Percentiles rank a stretch among this genome's conserved stretches.
phyloP scores from a whole-genome alignment of 2,329 filamentous ascomycete species.

The Verticillium dahliae region DNA sequence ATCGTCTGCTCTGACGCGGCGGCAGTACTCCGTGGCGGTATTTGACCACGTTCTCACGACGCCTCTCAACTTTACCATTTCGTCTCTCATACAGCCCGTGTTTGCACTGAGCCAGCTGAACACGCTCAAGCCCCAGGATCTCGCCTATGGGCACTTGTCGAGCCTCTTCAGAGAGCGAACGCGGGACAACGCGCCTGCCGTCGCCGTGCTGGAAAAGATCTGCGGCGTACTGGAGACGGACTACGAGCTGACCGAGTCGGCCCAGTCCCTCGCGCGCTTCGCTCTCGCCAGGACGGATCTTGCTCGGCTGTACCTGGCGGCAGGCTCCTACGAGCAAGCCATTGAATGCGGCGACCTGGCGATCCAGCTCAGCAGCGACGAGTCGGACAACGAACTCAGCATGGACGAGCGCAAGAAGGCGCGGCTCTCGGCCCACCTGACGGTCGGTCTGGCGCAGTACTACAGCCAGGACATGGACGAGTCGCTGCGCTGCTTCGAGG shows the following conservation, averaged over 20 bases:
- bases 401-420: slow-evolving; percentile 61
- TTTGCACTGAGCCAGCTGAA: slow-evolving; percentile 82
- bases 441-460: slow-evolving; percentile 77
- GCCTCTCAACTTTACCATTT: slow-evolving; percentile 42
- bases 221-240: slow-evolving; percentile 68
- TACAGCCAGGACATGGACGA: slow-evolving; percentile 58
- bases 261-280: slow-evolving; percentile 65
- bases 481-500: slow-evolving; percentile 73
- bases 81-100: slow-evolving; percentile 72
- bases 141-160: slow-evolving; percentile 69
- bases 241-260: slow-evolving; percentile 78
- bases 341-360: slow-evolving; percentile 76
- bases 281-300: slow-evolving; percentile 82
- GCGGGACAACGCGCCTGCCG: slow-evolving; percentile 58
- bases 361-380: slow-evolving; percentile 69
- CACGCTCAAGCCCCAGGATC: slow-evolving; percentile 61
- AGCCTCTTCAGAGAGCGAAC: slow-evolving; percentile 79
- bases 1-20: slow-evolving; percentile 64
- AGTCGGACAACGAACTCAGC: slow-evolving; percentile 59
- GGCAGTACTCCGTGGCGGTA: slow-evolving; percentile 71
- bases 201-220: slow-evolving; percentile 56
- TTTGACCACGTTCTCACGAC: slow-evolving; percentile 74
- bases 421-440: slow-evolving; percentile 78
- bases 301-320: slow-evolving; percentile 73
- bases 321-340: slow-evolving; percentile 58